phyloP scores from a whole-genome alignment of 1,139 yeast genomes.

The Hansenula lynferdii region DNA sequence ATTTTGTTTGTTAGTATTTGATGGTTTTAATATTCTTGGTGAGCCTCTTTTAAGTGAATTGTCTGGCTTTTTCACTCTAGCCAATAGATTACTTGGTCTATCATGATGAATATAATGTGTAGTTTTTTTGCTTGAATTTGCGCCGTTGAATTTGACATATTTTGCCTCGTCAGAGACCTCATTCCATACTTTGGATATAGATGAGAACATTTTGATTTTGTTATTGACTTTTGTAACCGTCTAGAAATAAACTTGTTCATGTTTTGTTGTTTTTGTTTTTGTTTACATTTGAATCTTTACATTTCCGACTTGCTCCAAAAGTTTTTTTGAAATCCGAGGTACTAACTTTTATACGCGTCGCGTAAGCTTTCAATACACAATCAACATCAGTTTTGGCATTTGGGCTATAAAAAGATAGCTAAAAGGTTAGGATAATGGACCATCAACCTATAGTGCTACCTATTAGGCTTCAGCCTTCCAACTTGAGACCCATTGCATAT shows the following conservation, averaged over 20 bases:
- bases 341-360: not conserved
- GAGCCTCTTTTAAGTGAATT: conserved; percentile 8
- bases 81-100: conserved; percentile 8
- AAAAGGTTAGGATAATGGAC: conserved; percentile 2
- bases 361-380: not conserved
- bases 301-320: too few species aligned
- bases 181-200: conserved; percentile 18
- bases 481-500: conserved; percentile 87
- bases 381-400: too few species aligned
- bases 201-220: conserved; percentile 1
- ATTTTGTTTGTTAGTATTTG: conserved; percentile 10
- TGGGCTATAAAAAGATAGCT: not conserved
- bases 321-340: too few species aligned
- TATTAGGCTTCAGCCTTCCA: conserved; percentile 69
- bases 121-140: not conserved
- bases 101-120: conserved; percentile 14
- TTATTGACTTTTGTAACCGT: too few species aligned
- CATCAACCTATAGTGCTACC: conserved; percentile 45
- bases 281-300: not conserved
- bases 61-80: conserved; percentile 5
- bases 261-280: not conserved
- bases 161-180: conserved; percentile 17
- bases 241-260: not conserved
- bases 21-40: conserved; percentile 16
- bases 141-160: conserved; percentile 10